Percentiles rank a stretch among this genome's conserved stretches.
Conservation (phyloP, 2,329 filamentous ascomycete genomes). For the Acrocalymma vagum region DNA sequence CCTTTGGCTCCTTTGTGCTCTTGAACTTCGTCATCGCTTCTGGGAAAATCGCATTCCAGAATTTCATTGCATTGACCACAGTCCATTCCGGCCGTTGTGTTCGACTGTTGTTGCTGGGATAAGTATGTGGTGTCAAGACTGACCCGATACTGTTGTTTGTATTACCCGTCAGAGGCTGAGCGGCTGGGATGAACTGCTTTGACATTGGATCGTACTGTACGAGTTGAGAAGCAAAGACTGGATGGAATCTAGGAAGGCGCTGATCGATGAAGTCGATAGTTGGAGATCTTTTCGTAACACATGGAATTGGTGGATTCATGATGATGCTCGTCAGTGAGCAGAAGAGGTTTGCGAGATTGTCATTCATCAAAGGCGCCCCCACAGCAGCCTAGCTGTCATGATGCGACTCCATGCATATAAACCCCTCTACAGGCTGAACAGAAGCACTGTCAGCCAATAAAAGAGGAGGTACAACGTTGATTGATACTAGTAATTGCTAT, state of each 20-base stretch:
- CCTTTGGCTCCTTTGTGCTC: constrained; percentile 3
- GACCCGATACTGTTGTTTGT: neutral
- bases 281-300: constrained; percentile 1
- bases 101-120: neutral
- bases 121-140: neutral
- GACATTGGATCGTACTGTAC: constrained; percentile 8
- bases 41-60: constrained; percentile 9
- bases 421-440: too few relatives aligned
- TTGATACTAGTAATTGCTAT: too few relatives aligned
- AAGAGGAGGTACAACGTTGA: too few relatives aligned
- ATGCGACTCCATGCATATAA: too few relatives aligned
- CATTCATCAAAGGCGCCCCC: too few relatives aligned
- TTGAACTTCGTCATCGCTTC: constrained; percentile 8
- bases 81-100: constrained; percentile 6
- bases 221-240: constrained; percentile 4
- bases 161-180: constrained; percentile 1
- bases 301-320: constrained; percentile 5
- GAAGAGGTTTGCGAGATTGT: neutral
- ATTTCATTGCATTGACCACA: constrained; percentile 4
- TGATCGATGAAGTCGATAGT: constrained; percentile 13
- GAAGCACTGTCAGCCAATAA: too few relatives aligned
- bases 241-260: constrained; percentile 9
- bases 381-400: too few relatives aligned
- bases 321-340: neutral
- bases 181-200: constrained; percentile 1